phyloP scores from a whole-genome alignment of 192 early-diverging fungal species.

The Glomus cerebriforme region DNA sequence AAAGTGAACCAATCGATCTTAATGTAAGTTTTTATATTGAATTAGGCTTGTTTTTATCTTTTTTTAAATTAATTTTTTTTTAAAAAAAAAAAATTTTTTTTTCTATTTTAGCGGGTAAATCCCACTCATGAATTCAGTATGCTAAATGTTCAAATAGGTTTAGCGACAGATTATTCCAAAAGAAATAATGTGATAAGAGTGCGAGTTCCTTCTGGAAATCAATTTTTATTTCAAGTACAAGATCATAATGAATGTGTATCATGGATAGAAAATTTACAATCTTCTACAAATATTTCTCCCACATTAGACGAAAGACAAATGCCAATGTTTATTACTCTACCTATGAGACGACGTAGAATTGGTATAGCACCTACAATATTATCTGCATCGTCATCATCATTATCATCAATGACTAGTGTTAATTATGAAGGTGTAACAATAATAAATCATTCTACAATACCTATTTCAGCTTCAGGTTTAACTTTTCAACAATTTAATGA shows the following conservation, averaged over 20 bases:
- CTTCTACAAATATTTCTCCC: slow-evolving; percentile 42
- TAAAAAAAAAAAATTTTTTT: neutral
- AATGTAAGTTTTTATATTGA: slow-evolving; percentile 1
- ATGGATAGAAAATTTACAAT: slow-evolving; percentile 45
- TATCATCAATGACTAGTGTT: no score
- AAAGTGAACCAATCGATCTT: slow-evolving; percentile 18
- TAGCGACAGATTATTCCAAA: slow-evolving; percentile 42
- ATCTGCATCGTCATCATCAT: neutral
- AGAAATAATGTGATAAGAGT: slow-evolving; percentile 41
- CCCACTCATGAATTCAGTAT: slow-evolving; percentile 38
- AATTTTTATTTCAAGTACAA: slow-evolving; percentile 35
- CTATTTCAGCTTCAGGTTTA: neutral
- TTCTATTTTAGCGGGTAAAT: neutral
- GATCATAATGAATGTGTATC: slow-evolving; percentile 30
- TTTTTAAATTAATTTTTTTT: neutral
- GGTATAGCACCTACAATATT: neutral
- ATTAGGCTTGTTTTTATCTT: no score
- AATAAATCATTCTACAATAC: neutral
- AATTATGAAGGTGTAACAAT: no score
- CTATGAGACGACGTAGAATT: slow-evolving; percentile 23
- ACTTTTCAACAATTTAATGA: slow-evolving; percentile 4
- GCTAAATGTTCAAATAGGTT: slow-evolving; percentile 34
- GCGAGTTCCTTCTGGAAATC: slow-evolving; percentile 33
- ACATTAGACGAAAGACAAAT: slow-evolving; percentile 41
- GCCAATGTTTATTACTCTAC: slow-evolving; percentile 45